Base-by-base conservation (phyloP, 192 early-diverging fungal species). In the Mortierella hygrophila region DNA sequence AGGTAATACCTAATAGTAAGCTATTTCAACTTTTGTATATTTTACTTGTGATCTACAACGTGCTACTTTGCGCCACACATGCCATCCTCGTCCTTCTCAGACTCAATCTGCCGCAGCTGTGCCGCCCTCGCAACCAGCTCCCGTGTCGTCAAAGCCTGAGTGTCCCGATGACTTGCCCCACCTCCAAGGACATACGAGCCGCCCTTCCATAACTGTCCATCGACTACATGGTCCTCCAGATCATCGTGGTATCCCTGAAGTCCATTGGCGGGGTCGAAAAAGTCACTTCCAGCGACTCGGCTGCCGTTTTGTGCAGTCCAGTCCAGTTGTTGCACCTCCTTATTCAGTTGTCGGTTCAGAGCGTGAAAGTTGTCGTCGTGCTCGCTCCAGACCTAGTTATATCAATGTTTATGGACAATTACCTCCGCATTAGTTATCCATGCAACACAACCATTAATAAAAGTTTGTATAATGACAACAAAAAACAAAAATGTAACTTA, bases 341-440 rank as follows among this genome's bases (percentile, higher is more conserved):
- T 89, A 55, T 95, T 96, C n/a, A 97, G 85, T 76, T 94, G 88
- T 55, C 95, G 88, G 79, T 96, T 94, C 26, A 97, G 82, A 35
- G 87, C 88, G 79, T 96, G 94, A 77, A 97, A 97, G 41, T 92
- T 88, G 8, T 92, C 91, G 75, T 94, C 94, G 78, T 97, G 96
- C 10, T 93, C 94, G 20, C 76, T 54, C 91, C 91, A 93, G 18
- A 92, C 87, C 90, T 90, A 80, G 47, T 0, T 18, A 13, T 37
- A 23, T 16, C 35, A 79, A 21, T 16, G 26, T 8, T n/a, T 16
- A 35, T 6, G 37, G 40, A 26, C 42, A 47, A 38, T 29, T 29
- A 4, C n/a, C 21, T 41, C 18, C 38, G 13, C 35, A 70, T 60
- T 49, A 46, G 55, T 74, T 5, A 6, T 20, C n/a, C 10, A 42